Evolutionary conservation across 73 alveolate genomes (phyloP).

Genomic region (Paramecium sonneborni): DNA sequence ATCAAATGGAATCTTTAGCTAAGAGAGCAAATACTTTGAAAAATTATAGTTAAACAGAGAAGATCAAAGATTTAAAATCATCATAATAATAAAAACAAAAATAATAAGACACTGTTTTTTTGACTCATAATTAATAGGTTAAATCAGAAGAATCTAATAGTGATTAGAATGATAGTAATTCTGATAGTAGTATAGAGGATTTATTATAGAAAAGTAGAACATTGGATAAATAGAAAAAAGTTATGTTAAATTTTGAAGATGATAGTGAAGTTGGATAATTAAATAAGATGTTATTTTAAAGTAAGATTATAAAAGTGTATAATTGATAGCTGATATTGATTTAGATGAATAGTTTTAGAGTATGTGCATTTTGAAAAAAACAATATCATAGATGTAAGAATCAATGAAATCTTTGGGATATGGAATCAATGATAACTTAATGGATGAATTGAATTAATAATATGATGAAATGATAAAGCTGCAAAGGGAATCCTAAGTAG

Average conservation of each 20-base stretch:
- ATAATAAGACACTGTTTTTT: background rate
- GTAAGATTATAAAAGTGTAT: background rate
- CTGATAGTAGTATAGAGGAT: background rate
- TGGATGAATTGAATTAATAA: background rate
- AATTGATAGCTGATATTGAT: background rate
- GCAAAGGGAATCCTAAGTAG: constrained; percentile 11
- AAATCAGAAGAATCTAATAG: background rate
- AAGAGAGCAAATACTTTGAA: background rate
- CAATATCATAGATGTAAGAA: background rate
- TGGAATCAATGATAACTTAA: background rate
- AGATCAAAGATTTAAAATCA: background rate
- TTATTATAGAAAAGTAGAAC: background rate
- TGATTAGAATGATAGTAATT: background rate
- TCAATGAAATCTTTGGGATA: background rate
- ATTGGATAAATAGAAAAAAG: background rate
- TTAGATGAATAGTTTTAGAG: background rate
- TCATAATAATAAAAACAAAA: background rate
- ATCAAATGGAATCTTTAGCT: background rate
- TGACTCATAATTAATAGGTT: background rate
- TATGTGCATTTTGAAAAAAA: background rate
- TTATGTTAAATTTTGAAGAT: background rate
- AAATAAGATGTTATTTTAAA: background rate
- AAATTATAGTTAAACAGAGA: background rate
- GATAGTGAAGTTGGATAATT: constrained; percentile 4
- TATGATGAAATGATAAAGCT: background rate